These are phyloP conservation scores for Curvularia verruculosa DNA, from an alignment of 2,329 filamentous ascomycete species.

Conservation along the genomic window DNA sequence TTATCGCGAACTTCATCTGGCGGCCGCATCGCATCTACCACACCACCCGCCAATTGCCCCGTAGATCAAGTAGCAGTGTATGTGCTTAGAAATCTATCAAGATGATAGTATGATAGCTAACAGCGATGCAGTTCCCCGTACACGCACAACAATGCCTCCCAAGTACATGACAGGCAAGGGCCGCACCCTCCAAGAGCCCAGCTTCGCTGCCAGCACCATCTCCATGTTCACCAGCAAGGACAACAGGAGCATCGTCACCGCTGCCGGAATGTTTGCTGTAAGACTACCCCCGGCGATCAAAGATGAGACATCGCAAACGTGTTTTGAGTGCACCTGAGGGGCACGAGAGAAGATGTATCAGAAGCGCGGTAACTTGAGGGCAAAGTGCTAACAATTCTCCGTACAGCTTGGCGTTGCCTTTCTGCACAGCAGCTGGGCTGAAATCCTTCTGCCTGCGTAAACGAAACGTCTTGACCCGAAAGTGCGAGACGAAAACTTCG, in stretches of 20 bases:
- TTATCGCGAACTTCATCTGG: constrained; percentile 4
- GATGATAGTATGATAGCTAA: neutral
- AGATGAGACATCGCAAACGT: neutral
- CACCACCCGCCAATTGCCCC: constrained; percentile 3
- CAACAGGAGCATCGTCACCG: constrained; percentile 57
- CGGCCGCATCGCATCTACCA: constrained; percentile 24
- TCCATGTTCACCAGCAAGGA: constrained; percentile 54
- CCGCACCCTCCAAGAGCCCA: constrained; percentile 41
- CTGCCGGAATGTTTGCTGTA: constrained; percentile 59
- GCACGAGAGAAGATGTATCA: neutral
- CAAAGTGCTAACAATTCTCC: constrained; percentile 25
- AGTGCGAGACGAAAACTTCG: neutral
- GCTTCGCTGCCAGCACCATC: constrained; percentile 50
- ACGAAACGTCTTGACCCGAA: constrained; percentile 12
- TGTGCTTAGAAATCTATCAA: neutral
- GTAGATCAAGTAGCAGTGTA: constrained; percentile 10
- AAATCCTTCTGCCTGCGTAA: constrained; percentile 58
- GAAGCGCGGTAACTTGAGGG: neutral
- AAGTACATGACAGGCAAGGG: constrained; percentile 37
- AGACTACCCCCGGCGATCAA: constrained; percentile 28
- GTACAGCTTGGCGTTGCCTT: constrained; percentile 58
- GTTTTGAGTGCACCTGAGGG: neutral
- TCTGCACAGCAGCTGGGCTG: constrained; percentile 60
- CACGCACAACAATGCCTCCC: constrained; percentile 35
- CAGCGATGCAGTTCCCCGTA: constrained; percentile 1